phyloP scores from a whole-genome alignment of 306 rosid species.

The Cucurbita maxima region DNA sequence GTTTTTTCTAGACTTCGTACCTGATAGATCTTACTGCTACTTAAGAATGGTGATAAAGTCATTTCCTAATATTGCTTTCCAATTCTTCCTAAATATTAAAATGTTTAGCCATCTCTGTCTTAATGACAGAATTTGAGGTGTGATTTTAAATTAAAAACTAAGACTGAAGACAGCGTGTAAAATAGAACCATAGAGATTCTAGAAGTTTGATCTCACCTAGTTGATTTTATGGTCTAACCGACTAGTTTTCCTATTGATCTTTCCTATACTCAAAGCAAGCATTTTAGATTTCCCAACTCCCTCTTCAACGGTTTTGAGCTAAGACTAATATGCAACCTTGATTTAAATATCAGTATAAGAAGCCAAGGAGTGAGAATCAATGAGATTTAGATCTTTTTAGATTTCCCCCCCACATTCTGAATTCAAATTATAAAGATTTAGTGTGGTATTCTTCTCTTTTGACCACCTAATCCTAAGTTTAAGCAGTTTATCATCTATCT shows the following conservation, averaged over 20 bases:
- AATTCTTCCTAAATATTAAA: neutral
- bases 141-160: neutral
- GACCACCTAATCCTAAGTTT: neutral
- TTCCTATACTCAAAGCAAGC: neutral
- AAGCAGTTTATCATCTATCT: neutral
- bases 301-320: neutral
- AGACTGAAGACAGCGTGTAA: neutral
- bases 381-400: neutral
- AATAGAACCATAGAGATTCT: neutral
- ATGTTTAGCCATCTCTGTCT: neutral
- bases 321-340: neutral
- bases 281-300: neutral
- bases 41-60: neutral
- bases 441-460: neutral
- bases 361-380: neutral
- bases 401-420: neutral
- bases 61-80: neutral
- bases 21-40: neutral
- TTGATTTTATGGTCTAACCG: neutral
- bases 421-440: neutral
- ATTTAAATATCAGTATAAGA: neutral
- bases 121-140: neutral
- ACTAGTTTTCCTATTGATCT: neutral
- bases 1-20: neutral
- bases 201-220: neutral